Evolutionary conservation across 2,329 filamentous ascomycete genomes (phyloP).

Genomic region (Fusarium coicis): DNA sequence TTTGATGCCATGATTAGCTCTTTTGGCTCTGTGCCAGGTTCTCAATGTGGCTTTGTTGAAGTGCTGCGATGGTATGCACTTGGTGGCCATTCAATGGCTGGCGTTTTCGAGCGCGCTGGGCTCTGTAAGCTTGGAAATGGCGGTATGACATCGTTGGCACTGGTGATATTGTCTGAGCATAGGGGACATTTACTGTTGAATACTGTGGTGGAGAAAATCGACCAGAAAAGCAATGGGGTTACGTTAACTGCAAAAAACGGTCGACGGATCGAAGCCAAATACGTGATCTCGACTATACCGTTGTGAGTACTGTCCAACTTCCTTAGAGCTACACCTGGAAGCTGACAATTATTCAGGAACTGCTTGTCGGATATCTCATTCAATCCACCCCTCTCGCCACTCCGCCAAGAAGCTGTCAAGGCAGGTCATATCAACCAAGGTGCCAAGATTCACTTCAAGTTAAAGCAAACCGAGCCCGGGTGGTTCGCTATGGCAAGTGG

Average conservation of each 20-base stretch:
- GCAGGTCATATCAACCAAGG: conserved; percentile 22
- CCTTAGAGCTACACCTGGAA: rapidly evolving
- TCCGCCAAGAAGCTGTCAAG: conserved; percentile 13
- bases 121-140: conserved; percentile 34
- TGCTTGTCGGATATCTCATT: background rate
- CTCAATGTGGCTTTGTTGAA: conserved; percentile 15
- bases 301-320: background rate
- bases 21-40: conserved; percentile 16
- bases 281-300: conserved; percentile 28
- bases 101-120: conserved; percentile 14
- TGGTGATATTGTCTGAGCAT: conserved; percentile 7
- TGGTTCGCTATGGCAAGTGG: conserved; percentile 23
- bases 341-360: background rate
- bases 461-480: background rate
- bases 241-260: conserved; percentile 7
- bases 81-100: conserved; percentile 17
- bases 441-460: conserved; percentile 28
- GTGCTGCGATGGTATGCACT: conserved; percentile 35
- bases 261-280: background rate
- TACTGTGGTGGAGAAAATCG: background rate
- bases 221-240: background rate
- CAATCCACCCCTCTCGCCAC: background rate
- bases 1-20: conserved; percentile 29
- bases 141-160: conserved; percentile 29
- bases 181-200: conserved; percentile 16